Evolutionary conservation across 2,329 filamentous ascomycete species (phyloP), one percentile per base, ranked within the genome.

Genomic region (Corinectria fuckeliana): DNA sequence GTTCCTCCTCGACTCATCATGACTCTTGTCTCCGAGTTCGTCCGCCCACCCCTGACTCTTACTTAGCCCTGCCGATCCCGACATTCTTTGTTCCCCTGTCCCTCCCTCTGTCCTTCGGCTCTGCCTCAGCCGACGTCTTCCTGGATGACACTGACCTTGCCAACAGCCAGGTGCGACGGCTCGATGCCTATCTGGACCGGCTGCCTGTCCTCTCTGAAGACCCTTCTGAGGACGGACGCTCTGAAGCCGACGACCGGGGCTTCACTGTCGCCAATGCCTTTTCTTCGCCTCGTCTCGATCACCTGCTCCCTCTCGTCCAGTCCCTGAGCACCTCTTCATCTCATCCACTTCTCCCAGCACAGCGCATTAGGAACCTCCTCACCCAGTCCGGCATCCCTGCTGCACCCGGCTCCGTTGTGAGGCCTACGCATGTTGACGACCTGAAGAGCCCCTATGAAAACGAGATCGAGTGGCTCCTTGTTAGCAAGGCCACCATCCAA

Each of bases 401-500:
- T 39, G 65, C 74, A 18, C 72, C 75, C 21, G 74, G 78, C 56
- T 71, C 77, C 39, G 53, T 69, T 61, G 66, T 67, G 55, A 61
- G 67, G 13, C 56, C 69, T 23, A 60, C 57, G 26, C 63, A 72
- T 10, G 65, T 69, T 21, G 64, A 65, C 25, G 62, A 65, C 23
- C 59, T 66, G 6, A 82, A 78, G 65, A 80, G 70, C 57, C 78
- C 80, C 16, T 90, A 91, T 70, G 89, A 93, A 72, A 83, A 85
- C 50, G 91, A 97, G 70, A 83, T 97, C 49, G 90, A 96, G 75
- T 98, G 95, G 95, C 79, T 97, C 21, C 81, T 97, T 14, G 85
- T 96, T 26, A 92, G 91, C 76, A 99, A 98, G 75, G 93, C 93
- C 4, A 91, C 93, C 0, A 87, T 93, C n/a, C 94, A 97, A 72